These are phyloP conservation scores for Penicillium sp. DNA, from an alignment of 2,329 filamentous ascomycete species.

Conservation along the genomic window DNA sequence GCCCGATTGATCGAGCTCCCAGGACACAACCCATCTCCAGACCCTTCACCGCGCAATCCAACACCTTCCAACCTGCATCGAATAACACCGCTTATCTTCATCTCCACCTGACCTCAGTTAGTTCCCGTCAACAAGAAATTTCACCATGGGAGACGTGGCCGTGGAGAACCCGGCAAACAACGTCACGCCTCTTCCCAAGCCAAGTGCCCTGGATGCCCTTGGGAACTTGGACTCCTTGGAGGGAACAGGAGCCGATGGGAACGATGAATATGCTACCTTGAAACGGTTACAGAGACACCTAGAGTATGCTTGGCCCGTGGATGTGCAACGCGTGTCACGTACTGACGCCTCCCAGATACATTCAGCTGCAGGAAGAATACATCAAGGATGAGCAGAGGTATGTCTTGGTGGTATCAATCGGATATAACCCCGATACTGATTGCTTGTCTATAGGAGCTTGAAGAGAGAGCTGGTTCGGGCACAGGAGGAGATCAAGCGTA, in stretches of 20 bases:
- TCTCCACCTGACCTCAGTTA: neutral
- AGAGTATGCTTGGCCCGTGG: constrained; percentile 62
- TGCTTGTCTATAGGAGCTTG: constrained; percentile 65
- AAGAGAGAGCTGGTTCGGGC: constrained; percentile 96
- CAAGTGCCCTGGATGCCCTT: constrained; percentile 73
- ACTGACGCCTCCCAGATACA: constrained; percentile 62
- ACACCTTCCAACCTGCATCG: constrained; percentile 6
- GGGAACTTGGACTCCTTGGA: constrained; percentile 89
- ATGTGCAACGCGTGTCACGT: neutral
- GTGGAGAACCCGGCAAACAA: constrained; percentile 78
- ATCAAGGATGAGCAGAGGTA: constrained; percentile 99
- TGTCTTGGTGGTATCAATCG: constrained; percentile 7
- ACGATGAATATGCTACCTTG: constrained; percentile 90
- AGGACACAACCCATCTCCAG: neutral
- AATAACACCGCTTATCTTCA: neutral
- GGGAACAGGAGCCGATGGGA: constrained; percentile 75
- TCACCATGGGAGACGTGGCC: constrained; percentile 78
- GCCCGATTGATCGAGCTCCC: constrained; percentile 3
- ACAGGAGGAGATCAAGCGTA: constrained; percentile 99
- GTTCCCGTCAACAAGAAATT: constrained; percentile 4
- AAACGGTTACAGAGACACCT: constrained; percentile 97
- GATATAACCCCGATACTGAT: constrained; percentile 7
- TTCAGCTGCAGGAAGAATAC: constrained; percentile 98
- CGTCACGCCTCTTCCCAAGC: constrained; percentile 77
- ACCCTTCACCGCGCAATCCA: neutral